phyloP scores from a whole-genome alignment of 179 eudicot species.

The Kewa caespitosa region DNA sequence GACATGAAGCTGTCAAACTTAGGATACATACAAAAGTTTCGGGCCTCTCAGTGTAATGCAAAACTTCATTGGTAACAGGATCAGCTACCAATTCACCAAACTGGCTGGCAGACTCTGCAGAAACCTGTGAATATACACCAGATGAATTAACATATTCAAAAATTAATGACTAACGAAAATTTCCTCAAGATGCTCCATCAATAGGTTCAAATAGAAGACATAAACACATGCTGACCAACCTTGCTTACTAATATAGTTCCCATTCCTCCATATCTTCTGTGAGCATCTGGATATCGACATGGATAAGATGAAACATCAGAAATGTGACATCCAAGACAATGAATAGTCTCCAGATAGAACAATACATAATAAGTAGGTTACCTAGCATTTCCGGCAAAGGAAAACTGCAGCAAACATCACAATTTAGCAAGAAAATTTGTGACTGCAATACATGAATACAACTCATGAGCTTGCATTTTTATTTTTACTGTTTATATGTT shows the following conservation, averaged over 20 bases:
- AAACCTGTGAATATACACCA: constrained; percentile 33
- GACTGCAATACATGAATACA: constrained; percentile 54
- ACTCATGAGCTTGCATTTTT: not conserved
- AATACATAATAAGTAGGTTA: constrained; percentile 26
- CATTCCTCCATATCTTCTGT: constrained; percentile 78
- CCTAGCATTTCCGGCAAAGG: constrained; percentile 88
- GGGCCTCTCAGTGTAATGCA: constrained; percentile 57
- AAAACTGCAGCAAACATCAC: constrained; percentile 89
- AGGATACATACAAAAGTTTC: constrained; percentile 50
- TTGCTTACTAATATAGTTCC: constrained; percentile 89
- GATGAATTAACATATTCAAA: not conserved
- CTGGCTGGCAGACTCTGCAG: constrained; percentile 50
- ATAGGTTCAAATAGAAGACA: constrained; percentile 2
- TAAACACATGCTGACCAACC: constrained; percentile 40
- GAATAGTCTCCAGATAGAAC: constrained; percentile 10
- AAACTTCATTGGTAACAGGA: constrained; percentile 48
- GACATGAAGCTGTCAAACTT: not conserved
- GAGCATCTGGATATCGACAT: constrained; percentile 66
- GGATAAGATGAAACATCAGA: constrained; percentile 4
- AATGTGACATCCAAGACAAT: not conserved
- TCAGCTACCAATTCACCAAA: constrained; percentile 59
- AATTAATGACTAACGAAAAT: not conserved
- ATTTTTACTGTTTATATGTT: too few species aligned
- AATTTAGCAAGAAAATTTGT: constrained; percentile 82
- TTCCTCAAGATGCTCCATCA: not conserved